phyloP scores from a whole-genome alignment of 768 basidiomycete genomes.

The Serpula lacrymans region DNA sequence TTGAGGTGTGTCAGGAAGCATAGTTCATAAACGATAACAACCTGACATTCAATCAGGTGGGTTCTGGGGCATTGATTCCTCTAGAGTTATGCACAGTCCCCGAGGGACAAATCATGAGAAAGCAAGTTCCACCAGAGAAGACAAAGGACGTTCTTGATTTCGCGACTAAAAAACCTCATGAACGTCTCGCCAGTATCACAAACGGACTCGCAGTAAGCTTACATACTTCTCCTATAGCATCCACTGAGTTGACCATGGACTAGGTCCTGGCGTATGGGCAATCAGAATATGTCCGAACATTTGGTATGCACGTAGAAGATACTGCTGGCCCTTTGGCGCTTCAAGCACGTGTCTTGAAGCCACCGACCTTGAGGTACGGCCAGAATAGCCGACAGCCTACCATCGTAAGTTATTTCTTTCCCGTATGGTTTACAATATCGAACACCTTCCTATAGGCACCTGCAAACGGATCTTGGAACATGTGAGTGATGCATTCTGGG shows the following conservation, averaged over 20 bases:
- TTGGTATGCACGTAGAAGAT: conserved; percentile 62
- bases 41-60: conserved; percentile 44
- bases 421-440: not conserved
- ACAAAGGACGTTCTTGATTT: conserved; percentile 62
- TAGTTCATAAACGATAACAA: too few relatives aligned
- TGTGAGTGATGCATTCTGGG: conserved; percentile 38
- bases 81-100: conserved; percentile 64
- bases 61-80: conserved; percentile 59
- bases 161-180: conserved; percentile 58
- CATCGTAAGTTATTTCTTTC: conserved; percentile 41
- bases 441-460: conserved; percentile 42
- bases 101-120: conserved; percentile 67
- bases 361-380: conserved; percentile 70
- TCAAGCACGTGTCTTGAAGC: conserved; percentile 57
- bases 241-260: not conserved
- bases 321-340: conserved; percentile 51
- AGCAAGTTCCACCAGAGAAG: conserved; percentile 66
- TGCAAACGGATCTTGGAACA: conserved; percentile 74
- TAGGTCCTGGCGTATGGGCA: conserved; percentile 67
- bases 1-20: conserved; percentile 50
- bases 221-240: not conserved
- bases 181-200: conserved; percentile 53
- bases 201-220: conserved; percentile 48
- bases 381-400: conserved; percentile 48
- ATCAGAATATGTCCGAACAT: conserved; percentile 71